Percentiles rank a stretch among this genome's conserved stretches.
These are phyloP conservation scores for Ogataea populi-albae DNA, from an alignment of 805 yeast species.

Conservation along the genomic window DNA sequence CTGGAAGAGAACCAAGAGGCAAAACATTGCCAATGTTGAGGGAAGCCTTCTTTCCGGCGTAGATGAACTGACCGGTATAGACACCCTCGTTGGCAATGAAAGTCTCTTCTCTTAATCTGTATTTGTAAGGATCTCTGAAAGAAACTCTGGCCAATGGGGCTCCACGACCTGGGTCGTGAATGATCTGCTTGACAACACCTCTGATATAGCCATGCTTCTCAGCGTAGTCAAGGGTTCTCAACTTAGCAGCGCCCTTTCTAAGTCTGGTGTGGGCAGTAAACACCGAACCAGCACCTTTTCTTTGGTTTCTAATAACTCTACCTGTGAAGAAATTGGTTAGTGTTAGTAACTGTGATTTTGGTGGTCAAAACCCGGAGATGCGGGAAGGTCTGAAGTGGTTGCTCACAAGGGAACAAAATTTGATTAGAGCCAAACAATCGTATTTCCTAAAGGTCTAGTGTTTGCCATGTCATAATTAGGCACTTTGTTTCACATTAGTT, in stretches of 20 bases:
- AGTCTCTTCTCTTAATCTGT: constrained; percentile 96
- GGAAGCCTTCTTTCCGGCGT: constrained; percentile 98
- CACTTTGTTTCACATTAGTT: too few species aligned
- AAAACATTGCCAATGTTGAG: constrained; percentile 95
- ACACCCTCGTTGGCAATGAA: constrained; percentile 99
- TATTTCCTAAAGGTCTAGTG: too few species aligned
- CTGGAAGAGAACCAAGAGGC: constrained; percentile 97
- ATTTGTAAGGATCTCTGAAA: constrained; percentile 99
- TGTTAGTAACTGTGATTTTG: too few species aligned
- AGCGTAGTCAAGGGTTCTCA: constrained; percentile 98
- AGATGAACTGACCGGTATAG: constrained; percentile 98
- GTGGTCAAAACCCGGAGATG: too few species aligned
- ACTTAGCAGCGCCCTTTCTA: constrained; percentile 99
- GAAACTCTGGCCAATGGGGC: constrained; percentile 99
- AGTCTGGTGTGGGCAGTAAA: constrained; percentile 99
- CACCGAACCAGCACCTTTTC: constrained; percentile 99
- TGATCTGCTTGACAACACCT: constrained; percentile 97
- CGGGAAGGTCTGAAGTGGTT: too few species aligned
- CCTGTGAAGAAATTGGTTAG: constrained; percentile 58
- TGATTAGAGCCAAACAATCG: too few species aligned
- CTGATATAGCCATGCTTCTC: constrained; percentile 99
- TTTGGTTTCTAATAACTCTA: constrained; percentile 99
- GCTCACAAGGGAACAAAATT: too few species aligned
- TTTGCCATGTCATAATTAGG: too few species aligned
- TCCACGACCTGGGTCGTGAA: constrained; percentile 99